phyloP scores from a whole-genome alignment of 108 stramenopile species.

The Epipyxis sp. region DNA sequence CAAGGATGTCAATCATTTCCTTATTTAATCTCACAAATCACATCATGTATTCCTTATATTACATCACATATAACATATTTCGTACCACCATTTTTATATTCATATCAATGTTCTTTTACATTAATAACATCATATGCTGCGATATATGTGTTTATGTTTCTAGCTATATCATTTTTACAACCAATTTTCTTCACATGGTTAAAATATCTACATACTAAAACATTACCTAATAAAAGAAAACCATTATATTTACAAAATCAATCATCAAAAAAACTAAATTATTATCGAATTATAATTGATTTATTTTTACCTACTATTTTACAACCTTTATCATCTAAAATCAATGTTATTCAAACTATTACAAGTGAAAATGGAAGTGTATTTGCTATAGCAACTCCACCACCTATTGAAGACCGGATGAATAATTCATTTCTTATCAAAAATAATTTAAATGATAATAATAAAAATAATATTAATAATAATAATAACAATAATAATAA shows the following conservation, averaged over 20 bases:
- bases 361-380: neutral
- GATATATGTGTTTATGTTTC: neutral
- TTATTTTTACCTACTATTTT: neutral
- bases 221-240: neutral
- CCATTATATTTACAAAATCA: neutral
- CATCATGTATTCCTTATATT: neutral
- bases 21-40: neutral
- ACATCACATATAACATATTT: neutral
- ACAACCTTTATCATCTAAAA: neutral
- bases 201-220: neutral
- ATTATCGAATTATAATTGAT: neutral
- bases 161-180: neutral
- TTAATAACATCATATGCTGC: neutral
- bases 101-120: constrained; percentile 1
- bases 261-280: neutral
- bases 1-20: neutral
- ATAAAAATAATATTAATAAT: too few species aligned
- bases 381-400: neutral
- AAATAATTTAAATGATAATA: neutral
- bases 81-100: neutral
- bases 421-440: neutral
- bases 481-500: too few species aligned
- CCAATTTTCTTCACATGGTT: neutral
- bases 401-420: neutral
- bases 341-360: neutral